Percentiles rank a stretch among this genome's conserved stretches.
phyloP scores from a whole-genome alignment of 1,284 basidiomycete genomes.

The Cryptococcus deneoformans region DNA sequence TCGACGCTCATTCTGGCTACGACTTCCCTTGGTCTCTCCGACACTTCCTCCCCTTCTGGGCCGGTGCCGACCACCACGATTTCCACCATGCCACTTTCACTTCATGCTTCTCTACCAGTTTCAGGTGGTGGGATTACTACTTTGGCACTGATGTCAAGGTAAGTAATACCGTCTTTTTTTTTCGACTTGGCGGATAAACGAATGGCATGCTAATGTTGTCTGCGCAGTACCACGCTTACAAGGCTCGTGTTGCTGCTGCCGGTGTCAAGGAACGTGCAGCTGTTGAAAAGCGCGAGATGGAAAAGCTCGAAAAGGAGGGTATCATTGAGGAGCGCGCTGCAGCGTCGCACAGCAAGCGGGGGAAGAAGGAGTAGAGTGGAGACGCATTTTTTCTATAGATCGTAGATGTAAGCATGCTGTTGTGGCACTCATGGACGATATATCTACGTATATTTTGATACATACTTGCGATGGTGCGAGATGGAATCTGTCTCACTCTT shows the following conservation, averaged over 20 bases:
- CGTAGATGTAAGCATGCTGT: too few relatives aligned
- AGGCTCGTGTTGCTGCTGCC: slow-evolving; percentile 57
- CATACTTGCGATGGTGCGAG: too few relatives aligned
- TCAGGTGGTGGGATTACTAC: slow-evolving; percentile 86
- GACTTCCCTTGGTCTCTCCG: slow-evolving; percentile 98
- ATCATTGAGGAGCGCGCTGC: slow-evolving; percentile 57
- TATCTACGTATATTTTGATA: too few relatives aligned
- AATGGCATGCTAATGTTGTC: too few relatives aligned
- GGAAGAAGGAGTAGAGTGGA: too few relatives aligned
- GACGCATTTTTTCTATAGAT: too few relatives aligned
- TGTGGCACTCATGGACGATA: too few relatives aligned
- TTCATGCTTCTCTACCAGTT: slow-evolving; percentile 80
- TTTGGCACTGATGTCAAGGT: slow-evolving; percentile 75
- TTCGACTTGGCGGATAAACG: too few relatives aligned
- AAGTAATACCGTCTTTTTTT: not conserved
- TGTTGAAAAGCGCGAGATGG: slow-evolving; percentile 52
- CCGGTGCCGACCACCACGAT: slow-evolving; percentile 97
- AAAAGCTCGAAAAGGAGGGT: slow-evolving; percentile 66
- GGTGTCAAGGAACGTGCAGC: slow-evolving; percentile 53
- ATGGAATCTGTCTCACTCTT: too few relatives aligned
- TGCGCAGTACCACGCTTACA: slow-evolving; percentile 68
- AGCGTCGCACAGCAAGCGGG: too few relatives aligned
- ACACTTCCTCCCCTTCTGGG: slow-evolving; percentile 92
- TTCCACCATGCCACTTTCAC: slow-evolving; percentile 68
- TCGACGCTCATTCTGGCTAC: slow-evolving; percentile 96